Evolutionary conservation across 1,284 basidiomycete genomes (phyloP).

Genomic region (Rhodotorula sp.): DNA sequence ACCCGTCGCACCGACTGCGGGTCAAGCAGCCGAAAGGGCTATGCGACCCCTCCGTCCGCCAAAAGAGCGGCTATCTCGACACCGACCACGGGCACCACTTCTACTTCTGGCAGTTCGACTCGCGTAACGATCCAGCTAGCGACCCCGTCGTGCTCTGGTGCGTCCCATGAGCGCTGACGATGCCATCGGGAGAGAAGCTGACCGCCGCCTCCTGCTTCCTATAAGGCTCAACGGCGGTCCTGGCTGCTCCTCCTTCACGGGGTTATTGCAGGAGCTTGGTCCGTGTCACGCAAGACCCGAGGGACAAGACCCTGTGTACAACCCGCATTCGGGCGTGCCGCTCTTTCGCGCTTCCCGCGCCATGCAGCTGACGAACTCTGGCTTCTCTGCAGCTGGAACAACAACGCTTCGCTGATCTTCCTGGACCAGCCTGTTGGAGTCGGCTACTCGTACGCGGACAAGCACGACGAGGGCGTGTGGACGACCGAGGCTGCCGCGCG

Average conservation of each 20-base stretch:
- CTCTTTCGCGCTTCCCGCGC: background rate
- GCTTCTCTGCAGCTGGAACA: constrained; percentile 55
- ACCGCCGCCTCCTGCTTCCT: too few species aligned
- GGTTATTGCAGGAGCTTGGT: constrained; percentile 58
- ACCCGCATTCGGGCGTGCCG: constrained; percentile 38
- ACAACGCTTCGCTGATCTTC: constrained; percentile 47
- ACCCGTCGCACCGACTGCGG: constrained; percentile 31
- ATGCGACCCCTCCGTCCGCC: constrained; percentile 49
- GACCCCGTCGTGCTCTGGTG: constrained; percentile 54
- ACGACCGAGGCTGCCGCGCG: constrained; percentile 49
- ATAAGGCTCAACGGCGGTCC: constrained; percentile 40
- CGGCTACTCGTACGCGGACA: constrained; percentile 52
- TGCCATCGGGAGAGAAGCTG: background rate
- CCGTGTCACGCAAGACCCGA: constrained; percentile 45
- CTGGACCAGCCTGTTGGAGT: constrained; percentile 50
- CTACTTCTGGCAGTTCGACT: constrained; percentile 51
- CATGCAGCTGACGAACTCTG: background rate
- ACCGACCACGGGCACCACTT: constrained; percentile 45
- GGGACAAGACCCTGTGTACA: constrained; percentile 27
- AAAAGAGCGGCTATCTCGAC: constrained; percentile 44
- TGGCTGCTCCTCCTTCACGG: constrained; percentile 55
- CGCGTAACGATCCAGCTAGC: constrained; percentile 49
- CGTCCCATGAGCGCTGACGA: background rate
- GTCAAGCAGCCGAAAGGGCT: constrained; percentile 40
- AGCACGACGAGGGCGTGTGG: constrained; percentile 47